Evolutionary conservation across 495 filamentous ascomycete genomes (phyloP).

Genomic region (Parmelia sp.): DNA sequence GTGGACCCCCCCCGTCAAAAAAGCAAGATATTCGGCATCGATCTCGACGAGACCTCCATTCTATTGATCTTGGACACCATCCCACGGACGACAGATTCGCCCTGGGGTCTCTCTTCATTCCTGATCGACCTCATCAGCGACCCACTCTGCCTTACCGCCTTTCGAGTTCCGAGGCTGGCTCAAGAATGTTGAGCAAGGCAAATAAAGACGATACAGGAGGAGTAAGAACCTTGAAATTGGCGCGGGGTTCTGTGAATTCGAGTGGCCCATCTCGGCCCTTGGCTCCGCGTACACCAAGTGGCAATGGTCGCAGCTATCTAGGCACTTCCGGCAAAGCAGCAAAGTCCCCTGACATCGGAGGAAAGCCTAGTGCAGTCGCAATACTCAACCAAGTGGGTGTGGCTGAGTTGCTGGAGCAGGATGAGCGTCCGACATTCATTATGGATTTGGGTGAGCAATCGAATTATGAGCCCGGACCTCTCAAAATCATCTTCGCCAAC

Average conservation of each 20-base stretch:
- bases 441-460: slow-evolving; percentile 51
- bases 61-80: slow-evolving; percentile 1
- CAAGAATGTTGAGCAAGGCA: slow-evolving; percentile 53
- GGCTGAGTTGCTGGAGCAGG: slow-evolving; percentile 59
- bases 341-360: slow-evolving; percentile 12
- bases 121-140: slow-evolving; percentile 40
- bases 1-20: slow-evolving; percentile 22
- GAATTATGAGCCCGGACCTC: slow-evolving; percentile 45
- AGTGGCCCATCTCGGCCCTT: slow-evolving; percentile 39
- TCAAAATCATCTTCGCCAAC: slow-evolving; percentile 56
- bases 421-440: slow-evolving; percentile 62
- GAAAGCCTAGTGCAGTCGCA: slow-evolving; percentile 5
- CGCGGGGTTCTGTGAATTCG: slow-evolving; percentile 50
- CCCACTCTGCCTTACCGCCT: slow-evolving; percentile 48
- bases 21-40: slow-evolving; percentile 21
- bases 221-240: slow-evolving; percentile 58
- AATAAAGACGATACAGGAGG: slow-evolving; percentile 40
- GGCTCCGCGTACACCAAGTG: slow-evolving; percentile 21
- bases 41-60: slow-evolving; percentile 21
- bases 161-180: slow-evolving; percentile 47
- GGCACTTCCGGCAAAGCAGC: slow-evolving; percentile 6
- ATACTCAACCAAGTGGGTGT: slow-evolving; percentile 53
- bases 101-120: slow-evolving; percentile 55
- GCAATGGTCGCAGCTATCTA: slow-evolving; percentile 17
- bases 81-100: slow-evolving; percentile 25